Base-by-base conservation (phyloP, 441 rosid species). In the Syzygium malaccense region DNA sequence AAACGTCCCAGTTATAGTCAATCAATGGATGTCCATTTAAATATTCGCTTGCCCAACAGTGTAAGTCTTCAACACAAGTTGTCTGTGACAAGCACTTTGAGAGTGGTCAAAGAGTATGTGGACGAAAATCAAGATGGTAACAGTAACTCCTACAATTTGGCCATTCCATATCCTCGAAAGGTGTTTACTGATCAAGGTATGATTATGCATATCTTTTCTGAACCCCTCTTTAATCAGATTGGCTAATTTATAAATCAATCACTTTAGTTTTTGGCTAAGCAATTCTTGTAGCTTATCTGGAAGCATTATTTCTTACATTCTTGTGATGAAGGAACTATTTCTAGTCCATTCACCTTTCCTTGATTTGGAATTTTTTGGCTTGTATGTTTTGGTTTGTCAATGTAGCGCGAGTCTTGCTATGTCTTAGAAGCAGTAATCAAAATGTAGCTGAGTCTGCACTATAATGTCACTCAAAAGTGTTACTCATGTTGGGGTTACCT, bases 161-260 rank as follows among this genome's bases (percentile, higher is more conserved):
- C 96, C 28, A 89, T 94, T 90, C 98, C 97, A 68, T 95, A 95
- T 92, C 98, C 98, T 51, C 96, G 95, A 90, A 96, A 93, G 93
- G 93, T 95, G 41, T 97, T 96, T 90, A 91, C 88, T 89, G 94
- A 94, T 94, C 94, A 95, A 95, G 98, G 98, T 96, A 94, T 58
- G 93, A 66, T 89, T 62, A 90, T 60, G n/a, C 37, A 55, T 48
- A 54, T 51, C 58, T 23, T 85, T 19, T 85, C 48, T 75, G n/a
- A 45, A 75, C 51, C 83, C 83, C 53, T 71, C 26, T 37, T 33
- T 71, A 71, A 71, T 71, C 41, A 71, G 49, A 71, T 41, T 71
- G 80, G 45, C 80, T 71, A 41, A 41, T 75, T 75, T 23, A 75
- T 75, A 23, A 75, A 41, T 41, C 83, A 75, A 41, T 75, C 53